Evolutionary conservation across 2,329 filamentous ascomycete genomes (phyloP), one percentile per base, ranked within the genome.

Genomic region (Teratosphaeria pseudoeucalypti): DNA sequence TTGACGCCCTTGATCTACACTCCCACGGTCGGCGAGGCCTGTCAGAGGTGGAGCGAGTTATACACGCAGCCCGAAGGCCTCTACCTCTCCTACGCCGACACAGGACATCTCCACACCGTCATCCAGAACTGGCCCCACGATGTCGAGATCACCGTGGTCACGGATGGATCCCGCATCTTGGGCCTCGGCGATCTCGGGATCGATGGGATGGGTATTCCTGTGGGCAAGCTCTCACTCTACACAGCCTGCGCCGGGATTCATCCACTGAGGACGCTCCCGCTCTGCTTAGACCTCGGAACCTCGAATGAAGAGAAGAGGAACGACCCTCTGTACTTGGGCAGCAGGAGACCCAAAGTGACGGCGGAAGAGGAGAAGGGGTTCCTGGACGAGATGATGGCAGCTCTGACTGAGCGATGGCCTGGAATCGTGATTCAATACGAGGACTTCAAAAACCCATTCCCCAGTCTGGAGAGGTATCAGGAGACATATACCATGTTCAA

Each of bases 371-470:
- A 95, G 78, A 85, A 87, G 73, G 89, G 90, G 65, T 97, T 97
- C 77, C 85, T 97, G 79, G 94, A 97, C 72, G 94, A 97, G 80
- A 87, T 99, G 79, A 97, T 99, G 94, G 83, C 84, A 69, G 92
- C 94, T 60, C 83, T 90, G 62, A 88, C 87, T 60, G 90, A 96
- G 73, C 81, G 81, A 65, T 88, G 85, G 85, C 85, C 85, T 16
- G 83, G 82, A 64, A 86, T 87, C 66, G 84, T 87, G 65, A 89
- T 97, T 63, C 94, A 97, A 74, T 97, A 96, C 69, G 92, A 97
- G 62, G 94, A 97, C 72, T 97, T 96, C 76, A 95, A 97, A 80
- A 95, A 92, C 70, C 92, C 94, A 54, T 99, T 97, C 83, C 88
- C 89, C 63, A 92, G 95, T 70, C 83, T 97, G 49, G 88, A 94